Conservation (phyloP, 192 early-diverging fungal species). For the Podila minutissima region DNA sequence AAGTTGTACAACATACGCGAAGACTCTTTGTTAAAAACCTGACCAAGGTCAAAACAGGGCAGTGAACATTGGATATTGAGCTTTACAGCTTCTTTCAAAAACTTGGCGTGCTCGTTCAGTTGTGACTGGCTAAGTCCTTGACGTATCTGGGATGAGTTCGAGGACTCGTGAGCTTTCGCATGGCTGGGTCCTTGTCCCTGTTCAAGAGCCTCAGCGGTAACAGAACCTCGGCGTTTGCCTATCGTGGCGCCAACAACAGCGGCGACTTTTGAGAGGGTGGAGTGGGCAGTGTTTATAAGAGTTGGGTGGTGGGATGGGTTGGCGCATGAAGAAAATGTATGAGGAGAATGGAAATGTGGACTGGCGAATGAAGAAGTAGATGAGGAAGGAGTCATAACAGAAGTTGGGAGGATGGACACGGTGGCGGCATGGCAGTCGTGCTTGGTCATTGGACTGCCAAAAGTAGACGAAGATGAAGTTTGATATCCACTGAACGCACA, state of each 20-base stretch:
- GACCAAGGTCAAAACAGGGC: too few relatives aligned
- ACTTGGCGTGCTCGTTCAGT: constrained; percentile 8
- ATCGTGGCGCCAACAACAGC: constrained; percentile 33
- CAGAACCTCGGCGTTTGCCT: constrained; percentile 23
- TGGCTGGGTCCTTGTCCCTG: not conserved
- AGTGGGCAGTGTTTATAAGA: not conserved
- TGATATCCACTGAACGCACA: constrained; percentile 6
- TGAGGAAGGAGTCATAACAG: not conserved
- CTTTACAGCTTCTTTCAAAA: constrained; percentile 23
- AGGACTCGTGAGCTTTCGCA: not conserved
- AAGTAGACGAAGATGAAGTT: not conserved
- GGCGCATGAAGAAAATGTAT: not conserved
- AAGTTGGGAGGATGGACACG: not conserved
- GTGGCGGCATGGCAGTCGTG: constrained; percentile 1
- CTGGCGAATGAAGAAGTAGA: not conserved
- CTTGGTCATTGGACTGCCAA: not conserved
- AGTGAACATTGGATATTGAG: too few relatives aligned
- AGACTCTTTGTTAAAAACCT: too few relatives aligned
- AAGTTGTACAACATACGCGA: not conserved
- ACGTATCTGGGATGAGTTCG: not conserved
- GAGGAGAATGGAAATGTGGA: not conserved
- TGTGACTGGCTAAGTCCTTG: constrained; percentile 13
- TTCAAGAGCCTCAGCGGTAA: not conserved
- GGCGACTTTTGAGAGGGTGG: constrained; percentile 26
- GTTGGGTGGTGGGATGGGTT: not conserved